Percentiles rank a stretch among this genome's conserved stretches.
Conservation (phyloP, 2,329 filamentous ascomycete genomes). For the Fusarium longipes region DNA sequence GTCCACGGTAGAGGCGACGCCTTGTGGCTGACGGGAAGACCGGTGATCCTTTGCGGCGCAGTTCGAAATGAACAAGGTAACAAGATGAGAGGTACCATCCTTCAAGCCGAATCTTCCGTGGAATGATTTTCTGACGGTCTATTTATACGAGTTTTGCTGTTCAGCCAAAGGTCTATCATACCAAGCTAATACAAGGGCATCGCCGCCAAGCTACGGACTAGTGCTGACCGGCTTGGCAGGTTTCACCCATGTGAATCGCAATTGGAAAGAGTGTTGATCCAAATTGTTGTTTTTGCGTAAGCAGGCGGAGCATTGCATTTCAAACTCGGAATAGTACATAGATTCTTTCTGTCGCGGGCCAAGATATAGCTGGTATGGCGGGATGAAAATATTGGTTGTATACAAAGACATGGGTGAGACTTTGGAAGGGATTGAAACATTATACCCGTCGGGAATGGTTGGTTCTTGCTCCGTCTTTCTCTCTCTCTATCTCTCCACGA, state of each 20-base stretch:
- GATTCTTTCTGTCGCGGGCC: not conserved
- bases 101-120: not conserved
- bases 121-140: not conserved
- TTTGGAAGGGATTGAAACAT: conserved; percentile 5
- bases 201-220: conserved; percentile 19
- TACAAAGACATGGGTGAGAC: not conserved
- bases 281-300: conserved; percentile 1
- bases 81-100: not conserved
- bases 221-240: conserved; percentile 30
- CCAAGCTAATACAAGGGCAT: not conserved
- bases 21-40: conserved; percentile 18
- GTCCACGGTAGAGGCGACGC: not conserved
- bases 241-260: conserved; percentile 23
- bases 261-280: conserved; percentile 5
- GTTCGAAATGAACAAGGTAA: not conserved
- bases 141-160: not conserved
- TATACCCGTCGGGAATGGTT: conserved; percentile 23
- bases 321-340: not conserved
- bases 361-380: not conserved
- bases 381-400: not conserved
- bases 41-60: not conserved
- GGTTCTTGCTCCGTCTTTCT: not conserved
- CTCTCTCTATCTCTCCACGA: not conserved
- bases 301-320: not conserved
- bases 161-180: not conserved